A percentile compares a stretch with the other conserved stretches of the same genome.
phyloP scores from a whole-genome alignment of 352 stramenopile species.

The Aphanomyces invadans region DNA sequence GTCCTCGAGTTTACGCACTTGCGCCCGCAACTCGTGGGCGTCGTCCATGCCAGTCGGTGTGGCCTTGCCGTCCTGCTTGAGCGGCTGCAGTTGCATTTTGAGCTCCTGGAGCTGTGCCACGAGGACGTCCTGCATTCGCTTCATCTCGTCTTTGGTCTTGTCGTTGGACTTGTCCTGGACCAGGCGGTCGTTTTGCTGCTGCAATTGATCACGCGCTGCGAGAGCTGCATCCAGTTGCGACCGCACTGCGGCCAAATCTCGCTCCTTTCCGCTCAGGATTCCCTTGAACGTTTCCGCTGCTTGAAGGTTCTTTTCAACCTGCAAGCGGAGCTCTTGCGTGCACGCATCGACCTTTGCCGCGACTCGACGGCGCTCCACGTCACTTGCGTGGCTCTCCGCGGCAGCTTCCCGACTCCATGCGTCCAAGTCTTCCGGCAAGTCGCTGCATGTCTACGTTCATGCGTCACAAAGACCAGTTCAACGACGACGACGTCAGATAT shows the following conservation, averaged over 20 bases:
- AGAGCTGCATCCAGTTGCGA: neutral
- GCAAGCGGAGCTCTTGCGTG: constrained; percentile 10
- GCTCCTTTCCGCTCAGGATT: constrained; percentile 14
- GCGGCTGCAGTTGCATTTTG: constrained; percentile 21
- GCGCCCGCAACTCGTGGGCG: neutral
- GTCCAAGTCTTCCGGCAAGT: constrained; percentile 3
- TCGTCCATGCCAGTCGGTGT: neutral
- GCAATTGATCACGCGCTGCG: constrained; percentile 3
- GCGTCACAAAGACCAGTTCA: neutral
- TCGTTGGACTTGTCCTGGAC: neutral
- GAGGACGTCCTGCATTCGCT: constrained; percentile 38
- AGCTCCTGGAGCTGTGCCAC: constrained; percentile 40
- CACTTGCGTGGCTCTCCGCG: neutral
- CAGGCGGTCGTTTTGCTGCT: neutral
- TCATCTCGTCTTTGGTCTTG: neutral
- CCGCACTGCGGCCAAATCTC: neutral
- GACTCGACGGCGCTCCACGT: neutral
- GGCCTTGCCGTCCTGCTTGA: neutral
- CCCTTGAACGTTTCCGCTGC: constrained; percentile 11
- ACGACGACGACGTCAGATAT: too few species aligned
- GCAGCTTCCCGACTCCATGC: neutral
- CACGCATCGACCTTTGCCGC: neutral
- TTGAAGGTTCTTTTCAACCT: constrained; percentile 22
- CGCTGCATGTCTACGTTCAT: constrained; percentile 7
- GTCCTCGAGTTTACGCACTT: constrained; percentile 30